Evolutionary conservation across 2,329 filamentous ascomycete genomes (phyloP), one percentile per base, ranked within the genome.

Genomic region (Ilyonectria sp.): DNA sequence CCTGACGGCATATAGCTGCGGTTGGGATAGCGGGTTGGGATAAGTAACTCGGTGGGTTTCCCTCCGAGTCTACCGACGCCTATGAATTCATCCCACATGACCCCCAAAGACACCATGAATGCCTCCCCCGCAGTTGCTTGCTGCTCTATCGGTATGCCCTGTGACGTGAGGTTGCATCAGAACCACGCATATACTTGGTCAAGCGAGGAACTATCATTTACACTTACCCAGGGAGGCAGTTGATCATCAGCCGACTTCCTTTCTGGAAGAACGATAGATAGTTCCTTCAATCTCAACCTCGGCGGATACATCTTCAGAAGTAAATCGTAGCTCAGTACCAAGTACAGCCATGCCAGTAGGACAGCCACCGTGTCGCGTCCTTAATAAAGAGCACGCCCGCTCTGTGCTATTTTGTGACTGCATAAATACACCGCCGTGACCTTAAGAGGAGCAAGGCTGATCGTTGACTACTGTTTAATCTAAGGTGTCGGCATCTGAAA

Each of bases 161-260:
- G 60, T 65, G 61, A 68, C 65, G 33, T 55, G 56, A 47, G 52
- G 65, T 68, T 61, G 65, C 50, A 68, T 60, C 61, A 52, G 50
- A 26, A 46, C 43, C 49, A 53, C 49, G 26, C 23, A 33, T 26
- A 37, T 55, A 31, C 65, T 65, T 52, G 65, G 46, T 55, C 40
- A 50, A 61, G 61, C 49, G 29, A 47, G 57, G 7, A 29, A 50
- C 29, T 53, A 53, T 56, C 49, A 23, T 47, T 46, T 47, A n/a
- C 60, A 43, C 49, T 10, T 26, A 29, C 65, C 55, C 11, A 40
- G 35, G 44, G 53, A 13, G 60, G 60, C 21, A 46, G 33, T 55
- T 43, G 60, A 63, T 50, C 33, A 56, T 37, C 61, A 52, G 29
- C 33, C 52, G 33, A 54, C 55, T 35, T 58, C 33, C 23, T 31